These are phyloP conservation scores for Yamadazyma nakazawae DNA, from an alignment of 805 yeast genomes.

Conservation along the genomic window DNA sequence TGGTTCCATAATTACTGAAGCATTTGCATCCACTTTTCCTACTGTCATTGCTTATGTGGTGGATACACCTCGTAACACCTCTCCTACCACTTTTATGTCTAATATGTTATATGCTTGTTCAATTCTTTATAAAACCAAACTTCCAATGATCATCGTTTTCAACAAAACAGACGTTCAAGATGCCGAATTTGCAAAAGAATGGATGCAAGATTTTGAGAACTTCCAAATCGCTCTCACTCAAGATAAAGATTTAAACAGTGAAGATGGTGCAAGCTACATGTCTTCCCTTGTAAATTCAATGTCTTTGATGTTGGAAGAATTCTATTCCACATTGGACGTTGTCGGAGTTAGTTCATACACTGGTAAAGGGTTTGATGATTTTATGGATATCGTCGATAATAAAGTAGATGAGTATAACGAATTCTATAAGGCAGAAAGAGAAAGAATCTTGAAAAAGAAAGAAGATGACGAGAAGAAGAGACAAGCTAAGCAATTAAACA, in stretches of 20 bases:
- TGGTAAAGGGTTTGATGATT: constrained; percentile 92
- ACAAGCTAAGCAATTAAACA: constrained; percentile 66
- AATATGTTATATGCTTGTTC: constrained; percentile 99
- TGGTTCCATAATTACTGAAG: constrained; percentile 93
- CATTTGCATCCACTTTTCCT: constrained; percentile 93
- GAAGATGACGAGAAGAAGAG: constrained; percentile 69
- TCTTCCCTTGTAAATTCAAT: constrained; percentile 87
- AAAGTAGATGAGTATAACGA: constrained; percentile 86
- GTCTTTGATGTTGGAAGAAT: constrained; percentile 95
- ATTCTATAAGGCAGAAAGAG: constrained; percentile 83
- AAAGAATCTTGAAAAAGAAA: constrained; percentile 70
- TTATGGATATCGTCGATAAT: constrained; percentile 75
- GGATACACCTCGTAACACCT: constrained; percentile 91
- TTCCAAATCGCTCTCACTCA: constrained; percentile 76
- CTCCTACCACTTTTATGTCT: constrained; percentile 96
- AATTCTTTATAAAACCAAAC: constrained; percentile 87
- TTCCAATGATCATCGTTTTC: constrained; percentile 95
- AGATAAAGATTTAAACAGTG: constrained; percentile 65
- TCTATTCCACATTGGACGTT: constrained; percentile 87
- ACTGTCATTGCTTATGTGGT: constrained; percentile 94
- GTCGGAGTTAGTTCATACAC: constrained; percentile 92
- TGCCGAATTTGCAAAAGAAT: constrained; percentile 84
- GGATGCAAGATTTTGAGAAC: constrained; percentile 96
- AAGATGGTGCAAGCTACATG: constrained; percentile 81
- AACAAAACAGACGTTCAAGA: constrained; percentile 89